Evolutionary conservation across 192 early-diverging fungal species (phyloP), one percentile per base, ranked within the genome.

Genomic region (Ambispora gerdemannii): DNA sequence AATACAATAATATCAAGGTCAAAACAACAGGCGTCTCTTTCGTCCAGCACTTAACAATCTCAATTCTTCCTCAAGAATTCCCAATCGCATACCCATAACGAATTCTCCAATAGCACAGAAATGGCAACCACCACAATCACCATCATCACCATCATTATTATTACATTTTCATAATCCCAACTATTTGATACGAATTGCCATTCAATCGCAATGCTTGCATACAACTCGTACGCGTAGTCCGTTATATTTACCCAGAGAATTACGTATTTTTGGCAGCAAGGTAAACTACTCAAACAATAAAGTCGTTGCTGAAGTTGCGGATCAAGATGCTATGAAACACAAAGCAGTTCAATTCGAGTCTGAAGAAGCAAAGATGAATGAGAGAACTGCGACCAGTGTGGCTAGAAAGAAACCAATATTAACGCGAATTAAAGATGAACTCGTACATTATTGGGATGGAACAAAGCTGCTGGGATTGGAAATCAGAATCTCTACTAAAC

Each of bases 391-490:
- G 2, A 52, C 47, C 51, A 11, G 49, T 6, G 17, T 27, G 4
- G 1, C 34, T 15, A 65, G 58, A 35, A 90, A 88, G 60, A 90
- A 87, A 72, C 84, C 87, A 35, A 25, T 91, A 0, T 82, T 85
- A 88, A 83, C 86, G 58, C 78, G 89, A 60, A 85, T 96, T 75
- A 96, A 97, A 80, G 87, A 91, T 25, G 96, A 98, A 79, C 80
- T 86, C 10, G 76, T 87, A 55, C 96, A 97, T 78, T 92, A 93
- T 81, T 96, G 93, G 93, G 86, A 96, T 63, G 95, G 95, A 2
- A 91, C 90, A 10, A 94, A 95, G 79, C 84, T 98, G 15, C 78
- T 98, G 52, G 92, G 91, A 1, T 83, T 92, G 33, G 96, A 98
- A 77, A 86, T 92, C 63, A 86, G 83, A 69, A 89, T 98, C 60